Conservation (phyloP, 2,329 filamentous ascomycete genomes). For the Pseudogymnoascus sp. region DNA sequence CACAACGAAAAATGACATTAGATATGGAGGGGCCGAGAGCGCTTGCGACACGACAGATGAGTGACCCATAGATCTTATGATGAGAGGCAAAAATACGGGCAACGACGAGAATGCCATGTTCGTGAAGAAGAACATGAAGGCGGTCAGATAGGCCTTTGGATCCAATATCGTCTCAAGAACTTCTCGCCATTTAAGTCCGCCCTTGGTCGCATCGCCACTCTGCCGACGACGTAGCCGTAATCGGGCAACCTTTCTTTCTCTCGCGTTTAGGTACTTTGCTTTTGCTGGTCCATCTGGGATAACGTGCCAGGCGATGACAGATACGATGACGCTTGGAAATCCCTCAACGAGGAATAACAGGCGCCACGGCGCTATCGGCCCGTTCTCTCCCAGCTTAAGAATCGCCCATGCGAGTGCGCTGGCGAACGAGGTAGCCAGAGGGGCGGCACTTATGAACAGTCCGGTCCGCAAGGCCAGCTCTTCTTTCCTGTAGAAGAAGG, state of each 20-base stretch:
- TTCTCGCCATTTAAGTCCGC: slow-evolving; percentile 46
- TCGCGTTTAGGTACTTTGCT: slow-evolving; percentile 54
- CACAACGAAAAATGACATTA: slow-evolving; percentile 65
- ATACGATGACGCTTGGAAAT: slow-evolving; percentile 71
- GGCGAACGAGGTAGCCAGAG: slow-evolving; percentile 73
- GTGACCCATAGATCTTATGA: slow-evolving; percentile 70
- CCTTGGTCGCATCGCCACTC: slow-evolving; percentile 11
- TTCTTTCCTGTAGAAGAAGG: slow-evolving; percentile 55
- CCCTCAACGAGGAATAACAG: slow-evolving; percentile 77
- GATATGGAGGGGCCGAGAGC: slow-evolving; percentile 73
- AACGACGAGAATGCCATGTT: slow-evolving; percentile 85
- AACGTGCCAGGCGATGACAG: slow-evolving; percentile 63
- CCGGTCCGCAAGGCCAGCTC: slow-evolving; percentile 82
- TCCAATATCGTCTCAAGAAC: slow-evolving; percentile 53
- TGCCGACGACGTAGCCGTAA: slow-evolving; percentile 50
- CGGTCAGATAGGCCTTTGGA: slow-evolving; percentile 66
- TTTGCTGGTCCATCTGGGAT: slow-evolving; percentile 69
- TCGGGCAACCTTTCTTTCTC: slow-evolving; percentile 62
- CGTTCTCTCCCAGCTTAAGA: slow-evolving; percentile 54
- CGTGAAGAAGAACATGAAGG: slow-evolving; percentile 76
- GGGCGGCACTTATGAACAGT: slow-evolving; percentile 79
- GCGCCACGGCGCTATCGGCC: slow-evolving; percentile 76
- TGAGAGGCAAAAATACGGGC: slow-evolving; percentile 79
- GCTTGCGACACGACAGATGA: slow-evolving; percentile 61
- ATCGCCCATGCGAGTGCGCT: slow-evolving; percentile 75